Evolutionary conservation across 768 basidiomycete genomes (phyloP), one percentile per base, ranked within the genome.

Genomic region (Amyloporia xantha): DNA sequence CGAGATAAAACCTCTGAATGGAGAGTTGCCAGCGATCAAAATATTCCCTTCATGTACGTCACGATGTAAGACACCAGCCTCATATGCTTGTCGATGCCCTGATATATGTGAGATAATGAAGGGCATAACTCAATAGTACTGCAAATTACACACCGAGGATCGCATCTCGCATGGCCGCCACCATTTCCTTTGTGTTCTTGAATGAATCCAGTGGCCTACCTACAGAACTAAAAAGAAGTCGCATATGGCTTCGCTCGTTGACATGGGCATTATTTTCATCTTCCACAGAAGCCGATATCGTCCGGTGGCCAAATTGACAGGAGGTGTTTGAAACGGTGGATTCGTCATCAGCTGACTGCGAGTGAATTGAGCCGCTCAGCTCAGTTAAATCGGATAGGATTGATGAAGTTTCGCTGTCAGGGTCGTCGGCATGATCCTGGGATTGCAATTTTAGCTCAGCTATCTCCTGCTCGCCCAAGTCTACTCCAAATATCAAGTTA

Each of bases 11-110:
- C 41, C 28, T 20, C 19, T 7, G 38, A 9, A 39, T 39, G 38
- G 9, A 7, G 7, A 6, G 24, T 38, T 44, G 0, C 41, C 47
- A 5, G 25, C 41, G 33, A 60, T 57, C 21, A 60, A 42, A 12
- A 60, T 52, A 21, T 60, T 60, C 6, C 45, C 44, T 20, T 45
- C 51, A 21, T 55, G 56, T 27, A 59, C 23, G 27, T 57, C 58
- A 1, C 55, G 47, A 26, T 56, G 58, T 9, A 59, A 30, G 10
- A 59, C 42, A 1, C 45, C 44, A 2, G 50, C 54, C 17, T 42
- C 27, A 20, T 40, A 49, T 3, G 51, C 53, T 5, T 41, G 25
- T 4, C 21, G 10, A 26, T 39, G 13, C 13, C 46, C 35, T 26
- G 23, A 46, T 3, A 13, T 43, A 23, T 43, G n/a, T 15, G 21